phyloP scores from a whole-genome alignment of 1,284 basidiomycete species.

The Sporisorium iseilematis-ciliati region DNA sequence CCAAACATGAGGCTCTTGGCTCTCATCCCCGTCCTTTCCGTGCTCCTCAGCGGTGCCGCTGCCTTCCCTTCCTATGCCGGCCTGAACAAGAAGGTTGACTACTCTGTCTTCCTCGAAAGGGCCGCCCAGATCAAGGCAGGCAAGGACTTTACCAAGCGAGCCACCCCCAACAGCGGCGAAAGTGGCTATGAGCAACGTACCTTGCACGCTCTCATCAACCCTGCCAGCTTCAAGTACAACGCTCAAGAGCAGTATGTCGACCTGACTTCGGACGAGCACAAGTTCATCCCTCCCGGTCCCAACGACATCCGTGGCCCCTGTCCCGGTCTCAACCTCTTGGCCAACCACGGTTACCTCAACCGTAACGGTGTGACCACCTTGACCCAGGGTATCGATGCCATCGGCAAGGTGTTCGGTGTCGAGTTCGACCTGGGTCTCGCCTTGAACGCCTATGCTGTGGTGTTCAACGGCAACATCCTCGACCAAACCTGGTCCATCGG shows the following conservation, averaged over 20 bases:
- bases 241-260: conserved; percentile 46
- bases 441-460: conserved; percentile 54
- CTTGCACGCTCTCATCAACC: conserved; percentile 48
- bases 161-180: conserved; percentile 4
- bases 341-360: conserved; percentile 60
- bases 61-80: conserved; percentile 46
- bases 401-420: conserved; percentile 54
- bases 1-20: conserved; percentile 27
- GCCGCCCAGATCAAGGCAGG: conserved; percentile 42
- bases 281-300: conserved; percentile 53
- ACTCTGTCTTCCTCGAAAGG: conserved; percentile 44
- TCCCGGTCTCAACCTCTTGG: conserved; percentile 54
- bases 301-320: conserved; percentile 59
- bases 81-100: conserved; percentile 22
- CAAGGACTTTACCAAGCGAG: conserved; percentile 19
- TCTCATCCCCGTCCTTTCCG: conserved; percentile 14
- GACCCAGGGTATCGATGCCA: conserved; percentile 53
- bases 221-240: conserved; percentile 54
- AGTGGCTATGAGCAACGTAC: conserved; percentile 37
- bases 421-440: conserved; percentile 42
- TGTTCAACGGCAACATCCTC: conserved; percentile 61
- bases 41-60: conserved; percentile 32
- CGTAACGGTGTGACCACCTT: conserved; percentile 53
- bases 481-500: conserved; percentile 58
- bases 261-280: conserved; percentile 54